A percentile compares a stretch with the other conserved stretches of the same genome.
These are phyloP conservation scores for Ganoderma leucocontextum DNA, from an alignment of 1,284 basidiomycete species.

Conservation along the genomic window DNA sequence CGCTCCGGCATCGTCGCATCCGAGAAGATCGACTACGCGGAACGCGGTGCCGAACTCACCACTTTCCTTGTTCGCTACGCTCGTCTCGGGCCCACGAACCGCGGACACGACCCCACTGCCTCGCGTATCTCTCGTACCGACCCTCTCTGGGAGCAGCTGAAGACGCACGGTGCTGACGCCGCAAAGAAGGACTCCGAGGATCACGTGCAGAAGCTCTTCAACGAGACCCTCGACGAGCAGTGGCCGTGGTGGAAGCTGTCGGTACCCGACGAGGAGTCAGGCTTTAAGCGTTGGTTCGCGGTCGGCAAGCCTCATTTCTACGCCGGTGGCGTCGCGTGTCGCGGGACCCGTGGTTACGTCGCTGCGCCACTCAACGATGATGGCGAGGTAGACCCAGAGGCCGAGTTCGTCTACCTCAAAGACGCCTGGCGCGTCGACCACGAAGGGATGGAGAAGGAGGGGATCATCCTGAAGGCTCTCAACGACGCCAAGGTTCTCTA, in stretches of 20 bases:
- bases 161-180: not conserved
- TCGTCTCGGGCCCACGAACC: not conserved
- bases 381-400: not conserved
- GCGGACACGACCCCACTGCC: slow-evolving; percentile 25
- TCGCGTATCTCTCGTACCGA: not conserved
- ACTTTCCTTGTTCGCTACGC: slow-evolving; percentile 11
- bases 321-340: slow-evolving; percentile 12
- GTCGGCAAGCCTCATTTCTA: slow-evolving; percentile 23
- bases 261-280: not conserved
- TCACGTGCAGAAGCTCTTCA: slow-evolving; percentile 8
- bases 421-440: slow-evolving; percentile 23
- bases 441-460: slow-evolving; percentile 15
- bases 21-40: slow-evolving; percentile 23
- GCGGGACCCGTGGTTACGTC: slow-evolving; percentile 27
- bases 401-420: slow-evolving; percentile 19
- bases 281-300: not conserved
- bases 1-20: slow-evolving; percentile 18
- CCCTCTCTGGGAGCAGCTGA: not conserved
- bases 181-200: not conserved
- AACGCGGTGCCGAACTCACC: not conserved
- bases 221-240: not conserved
- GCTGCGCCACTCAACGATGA: not conserved
- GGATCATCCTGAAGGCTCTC: slow-evolving; percentile 22
- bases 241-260: not conserved
- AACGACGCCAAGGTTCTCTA: slow-evolving; percentile 24